A percentile compares a stretch with the other conserved stretches of the same genome.
These are phyloP conservation scores for Microascus cirrosus DNA, from an alignment of 2,329 filamentous ascomycete genomes.

Conservation along the genomic window DNA sequence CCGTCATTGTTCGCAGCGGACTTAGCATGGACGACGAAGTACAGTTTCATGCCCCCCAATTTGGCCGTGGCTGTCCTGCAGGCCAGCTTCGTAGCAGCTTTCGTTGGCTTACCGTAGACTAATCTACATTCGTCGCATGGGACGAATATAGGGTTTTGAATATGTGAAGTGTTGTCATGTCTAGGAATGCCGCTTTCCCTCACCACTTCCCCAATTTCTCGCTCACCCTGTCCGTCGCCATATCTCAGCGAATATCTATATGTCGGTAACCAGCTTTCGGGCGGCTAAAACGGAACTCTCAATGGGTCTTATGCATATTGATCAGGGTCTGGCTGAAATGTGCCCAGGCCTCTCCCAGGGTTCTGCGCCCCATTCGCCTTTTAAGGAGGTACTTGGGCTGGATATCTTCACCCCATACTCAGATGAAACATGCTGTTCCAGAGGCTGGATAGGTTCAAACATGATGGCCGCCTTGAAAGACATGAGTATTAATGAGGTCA, in stretches of 20 bases:
- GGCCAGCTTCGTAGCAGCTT: not conserved
- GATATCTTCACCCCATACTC: too few relatives aligned
- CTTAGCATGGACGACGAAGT: not conserved
- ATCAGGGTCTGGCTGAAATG: slow-evolving; percentile 30
- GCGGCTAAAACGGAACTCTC: too few relatives aligned
- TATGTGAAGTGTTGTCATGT: not conserved
- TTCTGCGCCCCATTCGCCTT: slow-evolving; percentile 11
- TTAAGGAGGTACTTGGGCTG: not conserved
- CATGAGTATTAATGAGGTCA: too few relatives aligned
- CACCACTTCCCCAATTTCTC: slow-evolving; percentile 35
- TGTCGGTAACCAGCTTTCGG: slow-evolving; percentile 43
- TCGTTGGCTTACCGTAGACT: not conserved
- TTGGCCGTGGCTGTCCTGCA: not conserved
- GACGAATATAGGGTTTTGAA: not conserved
- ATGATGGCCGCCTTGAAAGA: too few relatives aligned
- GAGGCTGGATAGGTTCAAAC: too few relatives aligned
- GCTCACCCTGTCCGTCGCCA: slow-evolving; percentile 23
- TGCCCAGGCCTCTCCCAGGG: slow-evolving; percentile 6
- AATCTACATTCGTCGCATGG: not conserved
- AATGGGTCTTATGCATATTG: slow-evolving; percentile 22
- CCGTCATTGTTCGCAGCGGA: not conserved
- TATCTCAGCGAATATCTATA: slow-evolving; percentile 34
- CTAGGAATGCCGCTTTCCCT: slow-evolving; percentile 27
- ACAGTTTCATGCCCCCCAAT: not conserved
- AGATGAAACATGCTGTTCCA: too few relatives aligned